phyloP scores from a whole-genome alignment of 108 stramenopile genomes.

The Hondaea fermentalgiana region DNA sequence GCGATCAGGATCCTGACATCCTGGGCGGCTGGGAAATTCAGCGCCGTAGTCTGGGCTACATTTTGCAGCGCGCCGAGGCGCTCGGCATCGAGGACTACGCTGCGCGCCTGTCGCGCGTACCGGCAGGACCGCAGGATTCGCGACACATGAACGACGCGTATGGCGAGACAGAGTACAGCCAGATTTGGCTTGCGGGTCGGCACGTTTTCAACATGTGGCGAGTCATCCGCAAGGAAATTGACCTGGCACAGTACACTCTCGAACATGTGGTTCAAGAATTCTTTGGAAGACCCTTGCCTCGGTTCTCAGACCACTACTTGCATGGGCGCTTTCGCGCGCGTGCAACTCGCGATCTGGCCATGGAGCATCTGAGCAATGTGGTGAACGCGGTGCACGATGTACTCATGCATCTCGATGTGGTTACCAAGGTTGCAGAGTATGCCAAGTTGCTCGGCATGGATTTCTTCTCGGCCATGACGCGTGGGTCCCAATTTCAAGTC shows the following conservation, averaged over 20 bases:
- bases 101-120: conserved; percentile 27
- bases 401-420: conserved; percentile 40
- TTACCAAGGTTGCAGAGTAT: conserved; percentile 36
- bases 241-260: conserved; percentile 33
- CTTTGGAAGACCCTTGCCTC: neutral
- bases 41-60: conserved; percentile 40
- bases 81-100: neutral
- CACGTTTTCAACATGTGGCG: conserved; percentile 46
- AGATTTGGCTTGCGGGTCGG: conserved; percentile 36
- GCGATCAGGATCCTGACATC: conserved; percentile 23
- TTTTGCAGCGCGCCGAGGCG: conserved; percentile 27
- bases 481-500: conserved; percentile 53
- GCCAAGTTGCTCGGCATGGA: conserved; percentile 50
- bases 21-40: conserved; percentile 31
- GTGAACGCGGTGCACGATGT: neutral
- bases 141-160: conserved; percentile 25
- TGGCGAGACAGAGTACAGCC: conserved; percentile 27
- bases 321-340: conserved; percentile 25
- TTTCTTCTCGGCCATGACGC: conserved; percentile 39
- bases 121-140: neutral
- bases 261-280: neutral
- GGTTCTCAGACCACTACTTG: conserved; percentile 17
- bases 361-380: conserved; percentile 23
- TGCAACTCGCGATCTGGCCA: conserved; percentile 13
- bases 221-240: conserved; percentile 40